Conservation (phyloP, 1,284 basidiomycete species). For the Leccinum fallax region DNA sequence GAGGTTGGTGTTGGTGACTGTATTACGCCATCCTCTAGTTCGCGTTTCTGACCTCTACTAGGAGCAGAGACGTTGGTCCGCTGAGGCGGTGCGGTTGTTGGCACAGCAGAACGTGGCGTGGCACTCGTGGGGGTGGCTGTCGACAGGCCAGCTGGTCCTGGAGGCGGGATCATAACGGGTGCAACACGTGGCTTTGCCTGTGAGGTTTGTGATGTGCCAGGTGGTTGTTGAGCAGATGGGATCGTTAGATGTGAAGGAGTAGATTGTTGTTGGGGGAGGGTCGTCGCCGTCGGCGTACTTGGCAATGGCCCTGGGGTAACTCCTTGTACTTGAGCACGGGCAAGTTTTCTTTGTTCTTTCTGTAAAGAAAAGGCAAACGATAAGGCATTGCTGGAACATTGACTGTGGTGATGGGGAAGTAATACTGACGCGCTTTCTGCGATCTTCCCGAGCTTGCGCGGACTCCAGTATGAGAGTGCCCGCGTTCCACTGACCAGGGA, state of each 20-base stretch:
- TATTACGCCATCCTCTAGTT: slow-evolving; percentile 40
- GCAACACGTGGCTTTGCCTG: slow-evolving; percentile 43
- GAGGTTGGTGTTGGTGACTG: slow-evolving; percentile 24
- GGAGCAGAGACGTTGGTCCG: slow-evolving; percentile 22
- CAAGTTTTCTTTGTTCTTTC: slow-evolving; percentile 74
- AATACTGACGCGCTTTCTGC: slow-evolving; percentile 69
- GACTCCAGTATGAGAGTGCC: slow-evolving; percentile 65
- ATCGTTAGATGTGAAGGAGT: slow-evolving; percentile 32
- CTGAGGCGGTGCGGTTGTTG: slow-evolving; percentile 26
- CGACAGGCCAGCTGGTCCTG: slow-evolving; percentile 18
- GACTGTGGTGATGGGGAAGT: slow-evolving; percentile 6
- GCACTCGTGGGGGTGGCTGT: slow-evolving; percentile 36
- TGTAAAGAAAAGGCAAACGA: slow-evolving; percentile 31
- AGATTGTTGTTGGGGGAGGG: slow-evolving; percentile 32
- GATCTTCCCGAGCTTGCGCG: slow-evolving; percentile 74
- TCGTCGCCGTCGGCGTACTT: slow-evolving; percentile 22
- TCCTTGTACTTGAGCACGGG: slow-evolving; percentile 58
- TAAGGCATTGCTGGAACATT: slow-evolving; percentile 17
- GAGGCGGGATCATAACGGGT: slow-evolving; percentile 37
- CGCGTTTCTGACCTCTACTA: slow-evolving; percentile 54
- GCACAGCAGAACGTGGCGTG: slow-evolving; percentile 35
- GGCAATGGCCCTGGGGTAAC: slow-evolving; percentile 29
- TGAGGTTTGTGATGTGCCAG: slow-evolving; percentile 31
- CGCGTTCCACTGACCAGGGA: slow-evolving; percentile 64
- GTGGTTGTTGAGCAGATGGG: slow-evolving; percentile 29